These are phyloP conservation scores for Corynespora cassiicola DNA, from an alignment of 2,329 filamentous ascomycete genomes.

Conservation along the genomic window DNA sequence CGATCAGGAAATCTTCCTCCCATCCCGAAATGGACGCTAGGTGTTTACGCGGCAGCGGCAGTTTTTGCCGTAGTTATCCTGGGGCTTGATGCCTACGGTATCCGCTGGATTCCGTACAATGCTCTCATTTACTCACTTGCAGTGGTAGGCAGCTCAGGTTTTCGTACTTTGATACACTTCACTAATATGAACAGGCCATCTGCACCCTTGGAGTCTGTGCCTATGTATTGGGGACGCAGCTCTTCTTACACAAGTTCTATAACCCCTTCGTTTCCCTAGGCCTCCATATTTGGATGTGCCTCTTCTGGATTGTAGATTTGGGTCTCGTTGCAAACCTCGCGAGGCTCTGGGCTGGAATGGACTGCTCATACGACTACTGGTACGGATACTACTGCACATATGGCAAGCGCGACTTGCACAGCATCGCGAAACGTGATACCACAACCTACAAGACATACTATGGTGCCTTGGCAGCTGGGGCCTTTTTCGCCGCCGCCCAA, in stretches of 20 bases:
- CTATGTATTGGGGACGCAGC: slow-evolving; percentile 58
- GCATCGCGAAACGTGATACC: slow-evolving; percentile 13
- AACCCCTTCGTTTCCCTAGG: slow-evolving; percentile 62
- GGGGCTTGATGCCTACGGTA: slow-evolving; percentile 56
- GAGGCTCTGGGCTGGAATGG: slow-evolving; percentile 20
- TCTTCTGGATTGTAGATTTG: slow-evolving; percentile 59
- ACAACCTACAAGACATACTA: slow-evolving; percentile 26
- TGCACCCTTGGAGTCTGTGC: slow-evolving; percentile 51
- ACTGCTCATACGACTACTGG: slow-evolving; percentile 14
- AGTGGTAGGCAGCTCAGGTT: slow-evolving; percentile 15
- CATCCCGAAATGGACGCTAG: slow-evolving; percentile 21
- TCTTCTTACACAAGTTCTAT: slow-evolving; percentile 50
- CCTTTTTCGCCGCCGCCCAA: slow-evolving; percentile 31
- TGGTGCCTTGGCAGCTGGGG: slow-evolving; percentile 28
- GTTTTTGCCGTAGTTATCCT: slow-evolving; percentile 55
- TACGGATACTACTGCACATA: slow-evolving; percentile 19
- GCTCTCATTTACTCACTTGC: slow-evolving; percentile 31
- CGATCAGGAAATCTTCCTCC: too few relatives aligned
- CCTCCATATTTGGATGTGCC: slow-evolving; percentile 58
- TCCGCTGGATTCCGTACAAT: slow-evolving; percentile 51
- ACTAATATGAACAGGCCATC: slow-evolving; percentile 43
- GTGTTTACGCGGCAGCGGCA: slow-evolving; percentile 29
- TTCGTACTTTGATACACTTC: slow-evolving; percentile 1
- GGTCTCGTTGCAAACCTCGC: slow-evolving; percentile 32
- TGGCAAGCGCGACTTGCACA: slow-evolving; percentile 9